Evolutionary conservation across 768 basidiomycete species (phyloP), one percentile per base, ranked within the genome.

Genomic region (Pulveroboletus ravenelii): DNA sequence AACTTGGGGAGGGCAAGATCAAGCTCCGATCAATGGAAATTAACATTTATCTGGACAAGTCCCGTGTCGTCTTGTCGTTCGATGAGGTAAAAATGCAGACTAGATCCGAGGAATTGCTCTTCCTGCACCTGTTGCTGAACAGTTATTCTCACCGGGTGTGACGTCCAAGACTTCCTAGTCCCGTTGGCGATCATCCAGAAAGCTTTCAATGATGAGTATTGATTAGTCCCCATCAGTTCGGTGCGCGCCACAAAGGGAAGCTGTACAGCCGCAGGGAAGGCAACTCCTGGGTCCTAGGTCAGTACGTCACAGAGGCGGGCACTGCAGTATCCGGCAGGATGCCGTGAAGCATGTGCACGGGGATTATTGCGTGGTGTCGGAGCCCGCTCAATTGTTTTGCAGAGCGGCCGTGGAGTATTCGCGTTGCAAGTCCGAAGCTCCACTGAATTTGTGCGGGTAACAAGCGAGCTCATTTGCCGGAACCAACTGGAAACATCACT

Each of bases 321-420:
- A 25, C 29, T n/a, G 9, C 10, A 32, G 37, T 9, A 27, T 53
- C 34, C 42, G 35, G 10, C 23, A 47, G 29, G 36, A 35, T 17
- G 43, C 58, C 58, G 61, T 46, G 55, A 45, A 57, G 36, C 55
- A 48, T 58, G 55, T 42, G 45, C 39, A 57, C 47, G 41, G 55
- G 47, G 29, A 51, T 51, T 51, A 27, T 40, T 44, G 18, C 6
- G 30, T 39, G 37, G 27, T 37, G 30, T 51, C 48, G 41, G 50
- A 54, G 50, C 58, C 45, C 13, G 45, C 41, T 41, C 45, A n/a
- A 52, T 38, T 44, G 23, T 35, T 45, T 14, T 49, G 39, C 31
- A 48, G 36, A 42, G 29, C 12, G 18, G 48, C 46, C 55, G 55
- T 64, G 53, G 56, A 61, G 62, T 46, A 47, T 51, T 54, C 62